Evolutionary conservation across 106 monocot species (phyloP).

Genomic region (Vanilla planifolia): DNA sequence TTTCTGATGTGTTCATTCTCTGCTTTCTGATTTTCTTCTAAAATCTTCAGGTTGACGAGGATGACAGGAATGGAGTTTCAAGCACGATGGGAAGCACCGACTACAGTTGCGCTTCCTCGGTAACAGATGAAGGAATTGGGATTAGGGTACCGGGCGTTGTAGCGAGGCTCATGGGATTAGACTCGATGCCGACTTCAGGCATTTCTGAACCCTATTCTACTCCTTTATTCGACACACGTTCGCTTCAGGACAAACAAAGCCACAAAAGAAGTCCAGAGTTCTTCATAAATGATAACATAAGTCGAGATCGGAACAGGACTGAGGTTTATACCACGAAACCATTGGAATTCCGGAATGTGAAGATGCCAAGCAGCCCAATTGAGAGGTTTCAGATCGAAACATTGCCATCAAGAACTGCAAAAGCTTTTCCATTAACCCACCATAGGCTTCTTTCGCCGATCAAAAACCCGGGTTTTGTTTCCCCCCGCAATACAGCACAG

Average conservation of each 20-base stretch:
- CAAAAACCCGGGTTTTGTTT: conserved; percentile 43
- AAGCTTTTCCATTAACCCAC: conserved; percentile 40
- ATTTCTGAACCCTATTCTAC: conserved; percentile 55
- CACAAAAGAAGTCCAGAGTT: conserved; percentile 42
- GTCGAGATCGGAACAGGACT: conserved; percentile 8
- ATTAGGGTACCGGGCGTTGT: conserved; percentile 75
- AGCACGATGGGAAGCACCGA: conserved; percentile 70
- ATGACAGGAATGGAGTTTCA: conserved; percentile 37
- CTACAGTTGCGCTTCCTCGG: conserved; percentile 88
- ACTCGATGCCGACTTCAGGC: conserved; percentile 60
- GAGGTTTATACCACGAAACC: conserved; percentile 41
- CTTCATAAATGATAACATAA: conserved; percentile 25
- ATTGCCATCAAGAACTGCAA: conserved; percentile 46
- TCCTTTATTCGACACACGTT: conserved; percentile 39
- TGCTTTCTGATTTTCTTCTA: no score
- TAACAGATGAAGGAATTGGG: conserved; percentile 68
- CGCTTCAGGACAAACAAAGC: conserved; percentile 23
- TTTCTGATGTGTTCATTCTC: not conserved
- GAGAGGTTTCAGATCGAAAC: conserved; percentile 73
- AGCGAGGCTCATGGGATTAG: conserved; percentile 90
- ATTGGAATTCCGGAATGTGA: conserved; percentile 33
- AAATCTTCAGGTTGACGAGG: conserved; percentile 64
- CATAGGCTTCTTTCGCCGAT: conserved; percentile 73
- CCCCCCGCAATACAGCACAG: conserved; percentile 60
- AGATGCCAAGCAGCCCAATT: conserved; percentile 84